Evolutionary conservation across 495 filamentous ascomycete species (phyloP), one percentile per base, ranked within the genome.

Genomic region (Glonium stellatum): DNA sequence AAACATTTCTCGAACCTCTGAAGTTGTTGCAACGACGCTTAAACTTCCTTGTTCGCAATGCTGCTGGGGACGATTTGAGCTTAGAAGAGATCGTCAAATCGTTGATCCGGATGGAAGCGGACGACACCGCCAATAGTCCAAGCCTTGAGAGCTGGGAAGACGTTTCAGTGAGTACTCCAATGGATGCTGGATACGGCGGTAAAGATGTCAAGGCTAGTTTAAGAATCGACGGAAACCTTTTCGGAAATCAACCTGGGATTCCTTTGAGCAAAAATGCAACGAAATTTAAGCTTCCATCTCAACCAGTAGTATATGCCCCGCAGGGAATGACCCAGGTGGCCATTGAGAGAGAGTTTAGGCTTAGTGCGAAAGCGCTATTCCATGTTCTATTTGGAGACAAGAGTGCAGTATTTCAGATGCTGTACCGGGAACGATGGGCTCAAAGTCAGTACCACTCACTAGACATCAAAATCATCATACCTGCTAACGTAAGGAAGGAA

Each of bases 351-450:
- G 78, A 87, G 47, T 92, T 95, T 65, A 86, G 93, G 58, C 80
- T 97, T 54, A 92, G 87, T 62, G 83, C 93, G 15, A 97, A 97
- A 71, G 90, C 91, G 1, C 80, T 96, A 35, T 97, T 97, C 72
- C 93, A 97, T 67, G 87, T 97, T 10, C 80, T 98, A 56, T 97
- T 97, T 67, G 93, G 93, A 31, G 93, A 98, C 70, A 95, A 89
- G 72, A 92, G 88, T 74, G 86, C 89, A 44, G 85, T 98, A 36
- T 97, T 95, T 79, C 92, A 95, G 67, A 84, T 89, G 62, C 78
- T 97, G 21, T 91, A 97, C 67, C 85, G 89, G 65, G 89, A 95
- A 72, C 82, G 90, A 54, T 82, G 84, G 71, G 91, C 90, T 11
- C 60, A 67, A 35, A 31, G 27, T 31, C 2, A 31, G 6, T 31